These are phyloP conservation scores for Tricholoma bakamatsutake DNA, from an alignment of 768 basidiomycete species.

Conservation along the genomic window DNA sequence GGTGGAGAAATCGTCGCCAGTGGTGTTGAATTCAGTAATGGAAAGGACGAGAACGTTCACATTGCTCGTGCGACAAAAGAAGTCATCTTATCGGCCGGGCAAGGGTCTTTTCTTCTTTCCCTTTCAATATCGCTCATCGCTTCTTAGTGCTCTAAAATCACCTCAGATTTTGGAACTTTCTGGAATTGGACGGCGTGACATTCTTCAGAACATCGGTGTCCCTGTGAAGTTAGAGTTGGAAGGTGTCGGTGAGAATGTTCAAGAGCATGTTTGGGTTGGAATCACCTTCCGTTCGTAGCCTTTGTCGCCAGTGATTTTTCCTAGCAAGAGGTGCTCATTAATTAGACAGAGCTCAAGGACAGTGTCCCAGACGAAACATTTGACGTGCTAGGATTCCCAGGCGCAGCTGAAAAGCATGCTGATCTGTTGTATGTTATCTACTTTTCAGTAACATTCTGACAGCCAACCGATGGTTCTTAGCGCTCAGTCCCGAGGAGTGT, in stretches of 20 bases:
- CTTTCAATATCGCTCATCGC: background rate
- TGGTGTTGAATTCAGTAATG: slow-evolving; percentile 3
- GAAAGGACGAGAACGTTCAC: background rate
- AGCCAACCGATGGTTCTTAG: background rate
- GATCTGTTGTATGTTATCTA: background rate
- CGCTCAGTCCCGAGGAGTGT: slow-evolving; percentile 9
- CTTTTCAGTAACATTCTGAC: background rate
- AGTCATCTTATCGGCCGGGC: slow-evolving; percentile 5
- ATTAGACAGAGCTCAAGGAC: slow-evolving; percentile 8
- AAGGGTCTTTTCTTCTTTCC: background rate
- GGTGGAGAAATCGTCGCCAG: background rate
- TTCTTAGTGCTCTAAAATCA: slow-evolving; percentile 32
- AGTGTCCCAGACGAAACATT: slow-evolving; percentile 7
- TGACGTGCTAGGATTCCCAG: slow-evolving; percentile 10
- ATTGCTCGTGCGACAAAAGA: slow-evolving; percentile 1
- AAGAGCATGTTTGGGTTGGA: slow-evolving; percentile 29
- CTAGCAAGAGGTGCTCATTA: background rate
- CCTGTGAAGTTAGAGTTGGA: slow-evolving; percentile 30
- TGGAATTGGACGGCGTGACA: slow-evolving; percentile 42
- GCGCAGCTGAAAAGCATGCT: background rate
- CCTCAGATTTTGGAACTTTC: slow-evolving; percentile 53
- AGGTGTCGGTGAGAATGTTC: slow-evolving; percentile 35
- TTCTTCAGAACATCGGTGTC: slow-evolving; percentile 36
- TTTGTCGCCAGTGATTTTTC: slow-evolving; percentile 16
- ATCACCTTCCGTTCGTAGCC: slow-evolving; percentile 21